A percentile compares a stretch with the other conserved stretches of the same genome.
Evolutionary conservation across 768 basidiomycete species (phyloP).

Genomic region (Lentinula detonsa): DNA sequence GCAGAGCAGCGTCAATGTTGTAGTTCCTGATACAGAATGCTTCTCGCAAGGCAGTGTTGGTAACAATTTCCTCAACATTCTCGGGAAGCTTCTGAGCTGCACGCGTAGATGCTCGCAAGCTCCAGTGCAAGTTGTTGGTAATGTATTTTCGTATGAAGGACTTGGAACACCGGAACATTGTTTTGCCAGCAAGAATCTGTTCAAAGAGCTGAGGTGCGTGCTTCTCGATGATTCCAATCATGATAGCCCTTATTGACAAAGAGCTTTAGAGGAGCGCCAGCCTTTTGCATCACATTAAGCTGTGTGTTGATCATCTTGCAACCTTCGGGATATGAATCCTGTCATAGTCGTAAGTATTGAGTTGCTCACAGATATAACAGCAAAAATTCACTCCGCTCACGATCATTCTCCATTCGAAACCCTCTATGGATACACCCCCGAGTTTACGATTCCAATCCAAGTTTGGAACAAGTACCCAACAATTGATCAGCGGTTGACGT

Average conservation of each 20-base stretch:
- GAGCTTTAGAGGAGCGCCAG: neutral
- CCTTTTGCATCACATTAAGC: neutral
- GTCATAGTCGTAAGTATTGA: neutral
- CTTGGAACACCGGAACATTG: slow-evolving; percentile 11
- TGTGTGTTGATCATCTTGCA: neutral
- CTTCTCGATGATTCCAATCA: slow-evolving; percentile 8
- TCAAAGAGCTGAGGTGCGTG: slow-evolving; percentile 17
- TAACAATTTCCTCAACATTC: slow-evolving; percentile 12
- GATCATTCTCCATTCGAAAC: too few species aligned
- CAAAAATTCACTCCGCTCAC: too few species aligned
- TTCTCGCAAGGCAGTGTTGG: slow-evolving; percentile 8
- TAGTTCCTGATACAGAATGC: slow-evolving; percentile 8
- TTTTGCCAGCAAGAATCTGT: slow-evolving; percentile 8
- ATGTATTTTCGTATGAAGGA: slow-evolving; percentile 10
- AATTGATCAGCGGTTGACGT: too few species aligned
- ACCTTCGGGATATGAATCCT: neutral
- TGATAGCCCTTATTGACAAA: neutral
- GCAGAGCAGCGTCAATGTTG: slow-evolving; percentile 8
- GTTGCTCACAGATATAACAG: neutral
- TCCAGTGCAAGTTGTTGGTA: slow-evolving; percentile 12
- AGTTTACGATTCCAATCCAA: too few species aligned
- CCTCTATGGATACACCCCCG: too few species aligned
- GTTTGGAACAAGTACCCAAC: too few species aligned
- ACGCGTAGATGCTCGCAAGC: slow-evolving; percentile 9
- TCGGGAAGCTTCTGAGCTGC: slow-evolving; percentile 23